Conservation (phyloP, 164 flowering plant genomes). For the Brasenia schreberi region DNA sequence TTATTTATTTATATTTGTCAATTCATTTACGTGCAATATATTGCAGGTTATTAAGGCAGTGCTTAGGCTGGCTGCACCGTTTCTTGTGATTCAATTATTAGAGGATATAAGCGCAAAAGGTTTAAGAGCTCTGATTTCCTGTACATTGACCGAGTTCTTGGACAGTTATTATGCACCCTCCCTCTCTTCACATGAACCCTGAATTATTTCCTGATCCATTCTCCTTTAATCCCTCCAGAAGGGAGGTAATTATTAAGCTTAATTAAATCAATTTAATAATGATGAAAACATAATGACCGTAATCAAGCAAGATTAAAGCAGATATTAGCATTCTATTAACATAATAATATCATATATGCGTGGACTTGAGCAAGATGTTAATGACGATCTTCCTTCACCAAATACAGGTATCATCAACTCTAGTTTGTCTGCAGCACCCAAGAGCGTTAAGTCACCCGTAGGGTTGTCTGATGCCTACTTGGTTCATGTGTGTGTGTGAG, state of each 20-base stretch:
- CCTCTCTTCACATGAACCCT: conserved; percentile 85
- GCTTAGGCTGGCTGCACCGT: conserved; percentile 29
- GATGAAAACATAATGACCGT: too few species aligned
- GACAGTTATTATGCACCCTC: conserved; percentile 95
- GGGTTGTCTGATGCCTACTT: too few species aligned
- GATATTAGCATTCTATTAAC: too few species aligned
- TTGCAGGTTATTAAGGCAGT: conserved; percentile 34
- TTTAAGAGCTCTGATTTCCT: not conserved
- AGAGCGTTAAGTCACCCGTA: too few species aligned
- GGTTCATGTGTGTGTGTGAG: not conserved
- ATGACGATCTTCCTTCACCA: conserved; percentile 29
- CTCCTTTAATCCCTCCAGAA: conserved; percentile 74
- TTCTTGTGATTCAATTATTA: conserved; percentile 26
- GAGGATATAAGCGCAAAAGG: conserved; percentile 22
- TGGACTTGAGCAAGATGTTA: conserved; percentile 26
- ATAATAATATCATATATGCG: not conserved
- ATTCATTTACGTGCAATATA: too few species aligned
- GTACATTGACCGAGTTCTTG: not conserved
- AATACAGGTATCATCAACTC: conserved; percentile 20
- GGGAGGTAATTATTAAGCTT: conserved; percentile 39
- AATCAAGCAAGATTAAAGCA: too few species aligned
- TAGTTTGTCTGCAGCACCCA: not conserved
- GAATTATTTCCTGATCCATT: conserved; percentile 56
- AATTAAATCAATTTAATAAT: not conserved
- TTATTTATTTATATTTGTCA: too few species aligned